Percentiles rank a stretch among this genome's conserved stretches.
These are phyloP conservation scores for Mycena albidolilacea DNA, from an alignment of 768 basidiomycete genomes.

Conservation along the genomic window DNA sequence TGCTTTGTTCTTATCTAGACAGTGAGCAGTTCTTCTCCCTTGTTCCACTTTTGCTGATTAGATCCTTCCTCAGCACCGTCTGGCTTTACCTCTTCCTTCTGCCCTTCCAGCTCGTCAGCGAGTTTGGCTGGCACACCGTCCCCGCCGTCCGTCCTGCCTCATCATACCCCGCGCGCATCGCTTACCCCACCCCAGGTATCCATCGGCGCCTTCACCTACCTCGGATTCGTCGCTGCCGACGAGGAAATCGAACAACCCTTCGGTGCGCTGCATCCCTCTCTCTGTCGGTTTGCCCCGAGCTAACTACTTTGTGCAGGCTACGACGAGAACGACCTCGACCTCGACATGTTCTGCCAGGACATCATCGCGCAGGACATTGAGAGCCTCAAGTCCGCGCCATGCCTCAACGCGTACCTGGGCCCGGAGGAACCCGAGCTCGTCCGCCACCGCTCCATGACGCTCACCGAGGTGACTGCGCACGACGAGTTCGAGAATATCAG, in stretches of 20 bases:
- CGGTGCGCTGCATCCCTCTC: conserved; percentile 53
- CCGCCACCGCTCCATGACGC: conserved; percentile 37
- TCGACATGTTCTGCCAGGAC: conserved; percentile 73
- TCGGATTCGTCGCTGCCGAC: conserved; percentile 82
- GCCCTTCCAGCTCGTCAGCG: conserved; percentile 79
- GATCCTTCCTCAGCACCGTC: conserved; percentile 61
- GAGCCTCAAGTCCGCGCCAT: conserved; percentile 65
- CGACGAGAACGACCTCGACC: conserved; percentile 79
- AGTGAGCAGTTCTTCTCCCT: conserved; percentile 45
- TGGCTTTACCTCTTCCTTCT: conserved; percentile 85
- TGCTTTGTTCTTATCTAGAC: conserved; percentile 39
- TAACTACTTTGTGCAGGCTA: conserved; percentile 57
- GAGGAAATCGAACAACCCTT: conserved; percentile 82
- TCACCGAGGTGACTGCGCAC: conserved; percentile 35
- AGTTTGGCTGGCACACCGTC: conserved; percentile 76
- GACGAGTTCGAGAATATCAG: conserved; percentile 41
- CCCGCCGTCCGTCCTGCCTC: conserved; percentile 59
- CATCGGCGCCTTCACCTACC: conserved; percentile 79
- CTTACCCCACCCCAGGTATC: conserved; percentile 47
- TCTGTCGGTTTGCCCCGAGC: not conserved
- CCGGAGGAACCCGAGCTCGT: conserved; percentile 40
- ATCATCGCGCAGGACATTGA: conserved; percentile 72
- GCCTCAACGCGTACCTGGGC: conserved; percentile 63
- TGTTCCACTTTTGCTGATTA: not conserved
- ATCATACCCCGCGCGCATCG: too few species aligned